phyloP scores from a whole-genome alignment of 1,284 basidiomycete genomes.

The Austroboletus niveus region DNA sequence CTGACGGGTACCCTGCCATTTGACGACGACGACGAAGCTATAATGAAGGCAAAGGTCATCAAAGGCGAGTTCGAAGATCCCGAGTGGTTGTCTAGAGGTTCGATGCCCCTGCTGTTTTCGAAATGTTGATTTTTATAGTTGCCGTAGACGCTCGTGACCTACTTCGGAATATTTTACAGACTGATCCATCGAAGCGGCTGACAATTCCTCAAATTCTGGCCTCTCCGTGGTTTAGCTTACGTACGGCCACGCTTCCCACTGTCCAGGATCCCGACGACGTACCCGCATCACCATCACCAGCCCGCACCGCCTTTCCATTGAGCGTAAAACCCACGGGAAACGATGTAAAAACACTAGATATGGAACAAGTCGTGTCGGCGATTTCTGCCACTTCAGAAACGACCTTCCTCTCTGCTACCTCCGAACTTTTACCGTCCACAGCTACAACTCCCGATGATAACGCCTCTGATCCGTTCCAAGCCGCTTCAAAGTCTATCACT shows the following conservation, averaged over 20 bases:
- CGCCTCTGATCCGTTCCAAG: constrained; percentile 41
- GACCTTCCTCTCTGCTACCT: constrained; percentile 53
- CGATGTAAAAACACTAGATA: constrained; percentile 38
- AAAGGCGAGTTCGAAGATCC: constrained; percentile 90
- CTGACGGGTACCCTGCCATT: constrained; percentile 95
- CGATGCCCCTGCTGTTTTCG: constrained; percentile 8
- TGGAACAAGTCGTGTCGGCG: constrained; percentile 40
- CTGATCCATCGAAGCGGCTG: constrained; percentile 74
- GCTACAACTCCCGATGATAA: constrained; percentile 55
- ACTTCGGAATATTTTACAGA: constrained; percentile 76
- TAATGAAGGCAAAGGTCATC: constrained; percentile 89
- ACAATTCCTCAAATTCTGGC: constrained; percentile 84
- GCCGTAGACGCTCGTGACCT: constrained; percentile 76
- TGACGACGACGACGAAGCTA: constrained; percentile 91
- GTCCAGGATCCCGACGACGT: constrained; percentile 29
- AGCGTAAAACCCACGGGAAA: constrained; percentile 14
- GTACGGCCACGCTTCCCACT: constrained; percentile 38
- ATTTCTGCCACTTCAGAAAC: constrained; percentile 49
- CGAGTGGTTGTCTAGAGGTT: constrained; percentile 85
- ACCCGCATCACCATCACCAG: constrained; percentile 30
- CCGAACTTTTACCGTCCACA: constrained; percentile 50
- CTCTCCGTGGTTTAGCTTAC: constrained; percentile 85
- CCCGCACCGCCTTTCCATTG: constrained; percentile 21
- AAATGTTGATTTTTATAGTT: constrained; percentile 6
- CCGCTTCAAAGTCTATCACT: constrained; percentile 22